These are phyloP conservation scores for Teratosphaeria nubilosa DNA, from an alignment of 2,329 filamentous ascomycete species.

Conservation along the genomic window DNA sequence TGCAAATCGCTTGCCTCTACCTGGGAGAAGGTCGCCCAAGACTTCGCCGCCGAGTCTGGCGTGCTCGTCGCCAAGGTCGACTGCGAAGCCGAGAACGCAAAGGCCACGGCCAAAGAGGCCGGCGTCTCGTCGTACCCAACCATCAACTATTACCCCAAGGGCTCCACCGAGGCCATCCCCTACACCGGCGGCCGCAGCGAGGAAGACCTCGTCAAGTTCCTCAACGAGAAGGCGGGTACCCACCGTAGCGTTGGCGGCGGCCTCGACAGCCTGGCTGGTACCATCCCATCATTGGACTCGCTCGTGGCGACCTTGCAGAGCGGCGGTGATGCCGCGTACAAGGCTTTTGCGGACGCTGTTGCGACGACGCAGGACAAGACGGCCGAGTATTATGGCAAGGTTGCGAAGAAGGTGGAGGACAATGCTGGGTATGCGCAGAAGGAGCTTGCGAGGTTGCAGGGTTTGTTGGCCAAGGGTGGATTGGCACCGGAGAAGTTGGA, in stretches of 20 bases:
- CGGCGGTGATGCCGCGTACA: constrained; percentile 55
- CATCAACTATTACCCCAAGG: constrained; percentile 93
- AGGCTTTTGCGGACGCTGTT: constrained; percentile 63
- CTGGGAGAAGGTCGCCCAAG: constrained; percentile 78
- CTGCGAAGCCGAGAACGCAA: constrained; percentile 77
- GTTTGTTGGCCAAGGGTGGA: constrained; percentile 76
- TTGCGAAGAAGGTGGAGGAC: constrained; percentile 72
- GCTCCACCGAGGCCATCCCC: constrained; percentile 57
- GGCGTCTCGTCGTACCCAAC: constrained; percentile 84
- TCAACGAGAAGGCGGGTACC: constrained; percentile 84
- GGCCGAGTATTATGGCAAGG: constrained; percentile 80
- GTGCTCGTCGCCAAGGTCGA: constrained; percentile 93
- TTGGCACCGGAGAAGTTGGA: constrained; percentile 79
- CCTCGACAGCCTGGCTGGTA: constrained; percentile 69
- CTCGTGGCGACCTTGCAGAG: constrained; percentile 60
- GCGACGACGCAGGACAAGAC: constrained; percentile 65
- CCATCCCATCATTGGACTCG: constrained; percentile 65
- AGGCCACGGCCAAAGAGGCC: constrained; percentile 63
- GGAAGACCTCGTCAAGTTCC: constrained; percentile 62
- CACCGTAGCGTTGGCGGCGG: constrained; percentile 73
- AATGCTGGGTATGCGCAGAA: constrained; percentile 73
- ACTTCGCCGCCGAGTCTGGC: constrained; percentile 66
- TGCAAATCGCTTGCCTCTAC: constrained; percentile 88
- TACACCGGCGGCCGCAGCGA: constrained; percentile 73
- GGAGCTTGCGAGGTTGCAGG: constrained; percentile 71